Percentiles rank a stretch among this genome's conserved stretches.
Conservation (phyloP, 169 alveolate genomes). For the Eimeria tenella region DNA sequence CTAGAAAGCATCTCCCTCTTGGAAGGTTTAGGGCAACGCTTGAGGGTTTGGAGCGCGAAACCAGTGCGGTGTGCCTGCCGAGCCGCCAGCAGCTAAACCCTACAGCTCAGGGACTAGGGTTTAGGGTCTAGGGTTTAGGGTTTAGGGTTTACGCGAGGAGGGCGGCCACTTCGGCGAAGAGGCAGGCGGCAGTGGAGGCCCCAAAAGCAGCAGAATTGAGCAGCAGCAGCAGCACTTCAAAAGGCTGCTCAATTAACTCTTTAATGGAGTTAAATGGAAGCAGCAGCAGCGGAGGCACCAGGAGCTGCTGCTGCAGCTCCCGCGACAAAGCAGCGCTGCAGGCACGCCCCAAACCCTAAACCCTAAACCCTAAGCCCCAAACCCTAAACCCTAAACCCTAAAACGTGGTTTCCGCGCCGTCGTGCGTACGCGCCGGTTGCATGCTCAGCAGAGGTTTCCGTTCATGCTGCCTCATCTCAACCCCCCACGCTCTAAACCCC, state of each 20-base stretch:
- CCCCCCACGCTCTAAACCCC: background rate
- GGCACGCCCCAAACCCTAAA: background rate
- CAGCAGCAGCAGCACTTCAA: conserved; percentile 20
- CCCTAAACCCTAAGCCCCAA: background rate
- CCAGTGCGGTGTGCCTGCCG: background rate
- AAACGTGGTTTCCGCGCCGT: too few relatives aligned
- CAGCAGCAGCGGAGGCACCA: background rate
- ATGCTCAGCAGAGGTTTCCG: too few relatives aligned
- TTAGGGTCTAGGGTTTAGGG: conserved; percentile 40
- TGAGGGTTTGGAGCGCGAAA: too few relatives aligned
- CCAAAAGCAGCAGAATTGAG: background rate
- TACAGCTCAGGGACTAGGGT: background rate
- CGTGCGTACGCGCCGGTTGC: too few relatives aligned
- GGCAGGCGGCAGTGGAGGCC: background rate
- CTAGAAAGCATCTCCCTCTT: background rate
- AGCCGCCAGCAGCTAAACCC: background rate
- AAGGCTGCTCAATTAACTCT: background rate
- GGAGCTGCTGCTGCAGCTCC: background rate
- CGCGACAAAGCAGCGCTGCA: background rate
- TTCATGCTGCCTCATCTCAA: too few relatives aligned
- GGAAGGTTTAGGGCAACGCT: too few relatives aligned
- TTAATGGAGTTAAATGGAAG: background rate
- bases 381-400: background rate
- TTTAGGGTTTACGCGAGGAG: conserved; percentile 28
- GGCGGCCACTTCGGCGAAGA: background rate